Evolutionary conservation across 352 stramenopile genomes (phyloP), one percentile per base, ranked within the genome.

Genomic region (Pseudoperonospora humuli): DNA sequence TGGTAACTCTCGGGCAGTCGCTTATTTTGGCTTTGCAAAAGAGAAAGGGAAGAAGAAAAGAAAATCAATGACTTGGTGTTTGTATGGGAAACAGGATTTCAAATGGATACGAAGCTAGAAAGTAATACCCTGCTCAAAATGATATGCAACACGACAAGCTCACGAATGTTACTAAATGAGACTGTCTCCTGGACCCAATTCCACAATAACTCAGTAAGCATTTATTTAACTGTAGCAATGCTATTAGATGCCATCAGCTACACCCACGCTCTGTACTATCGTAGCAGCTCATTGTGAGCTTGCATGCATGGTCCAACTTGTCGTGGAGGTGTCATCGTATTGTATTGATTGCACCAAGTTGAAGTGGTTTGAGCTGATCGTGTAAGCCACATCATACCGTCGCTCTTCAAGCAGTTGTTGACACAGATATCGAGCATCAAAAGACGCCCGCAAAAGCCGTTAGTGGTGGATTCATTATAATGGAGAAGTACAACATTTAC

Each of bases 401-500:
- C 4, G 2, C 13, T 66, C 41, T 9, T 45, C 28, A 25, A 7
- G 39, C 36, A 38, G 39, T 53, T 34, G 21, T 15, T n/a, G n/a
- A n/a, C n/a, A n/a, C n/a, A n/a, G n/a, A n/a, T 32, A 17, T 23
- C 11, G 41, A 42, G 32, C 28, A 32, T 33, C 38, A 45, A 37
- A 29, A 8, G 23, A 7, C 23, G n/a, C n/a, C n/a, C n/a, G n/a
- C n/a, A n/a, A n/a, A n/a, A n/a, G n/a, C n/a, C 23, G 7, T 26
- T 26, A 26, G 23, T 7, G 7, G 23, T 26, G 4, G 23, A 26
- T 26, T 8, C 4, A 26, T 26, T 26, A 31, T 14, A 13, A 97
- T 97, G 87, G 86, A 97, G 54, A 95, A 96, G 61, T 97, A 96
- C 74, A 93, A 90, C 63, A 96, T 97, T 44, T 96, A 96, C 54